Evolutionary conservation across 495 filamentous ascomycete species (phyloP), one percentile per base, ranked within the genome.

Genomic region (Penicillium ochrochloron): DNA sequence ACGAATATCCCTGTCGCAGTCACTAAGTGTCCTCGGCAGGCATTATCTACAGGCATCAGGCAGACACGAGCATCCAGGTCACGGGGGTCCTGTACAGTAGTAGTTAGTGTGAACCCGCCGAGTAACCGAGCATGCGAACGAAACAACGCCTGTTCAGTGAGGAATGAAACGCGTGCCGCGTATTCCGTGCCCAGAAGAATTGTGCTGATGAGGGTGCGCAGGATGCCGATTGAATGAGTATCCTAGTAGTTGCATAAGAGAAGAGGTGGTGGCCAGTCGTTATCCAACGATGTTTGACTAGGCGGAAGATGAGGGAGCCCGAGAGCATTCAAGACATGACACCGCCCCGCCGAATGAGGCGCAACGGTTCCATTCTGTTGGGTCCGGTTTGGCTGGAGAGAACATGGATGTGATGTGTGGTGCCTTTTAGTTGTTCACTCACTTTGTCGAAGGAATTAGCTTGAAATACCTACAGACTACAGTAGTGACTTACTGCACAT

Each of bases 281-380:
- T 46, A 31, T 35, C 31, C 31, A 37, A 37, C 25, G n/a, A 31
- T 48, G 55, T 59, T n/a, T 46, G 10, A 46, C 56, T 56, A 23
- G 7, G 19, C 17, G 19, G 14, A 53, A 54, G 25, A 35, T 12
- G 54, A 19, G 34, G 12, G 54, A 19, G 34, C 1, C 19, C 25
- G 3, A 29, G 31, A 50, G 53, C 23, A 44, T 55, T 37, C 42
- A 23, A 7, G 31, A 33, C 31, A 66, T 35, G 39, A 61, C 21
- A 21, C 14, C 31, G 44, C 37, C 41, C 52, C n/a, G 59, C 39
- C 54, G 21, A 65, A 44, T 66, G 69, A 74, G 67, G 69, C 71
- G 69, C 67, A 67, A 70, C 51, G 61, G 69, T 74, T 72, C 71
- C 71, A 66, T 66, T 15, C 69, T 27, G 58, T 53, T 67, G 69